Base-by-base conservation (phyloP, 176 grass and related monocot genomes). In the Zoysia pacifica region DNA sequence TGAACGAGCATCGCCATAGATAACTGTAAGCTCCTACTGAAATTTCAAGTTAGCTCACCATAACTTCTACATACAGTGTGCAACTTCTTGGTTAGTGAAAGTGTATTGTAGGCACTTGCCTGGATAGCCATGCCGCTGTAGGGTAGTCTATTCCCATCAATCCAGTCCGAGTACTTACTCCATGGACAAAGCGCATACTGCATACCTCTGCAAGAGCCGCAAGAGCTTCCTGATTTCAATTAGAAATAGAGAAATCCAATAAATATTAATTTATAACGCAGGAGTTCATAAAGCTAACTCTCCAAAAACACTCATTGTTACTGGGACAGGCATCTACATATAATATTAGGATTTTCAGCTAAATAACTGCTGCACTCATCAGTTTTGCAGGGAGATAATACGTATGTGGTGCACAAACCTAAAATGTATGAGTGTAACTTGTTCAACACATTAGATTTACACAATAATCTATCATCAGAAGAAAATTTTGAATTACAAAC, bases 171-270 rank as follows among this genome's bases (percentile, higher is more conserved):
- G 90, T 79, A 79, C 83, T 64, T 67, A 94, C 58, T 83, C 95
- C 95, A 73, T 98, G 93, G 20, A 98, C 90, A 89, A 94, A 98
- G 18, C 92, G 87, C 95, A 98, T 93, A 87, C 95, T 93, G 75
- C 83, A 90, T 67, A 98, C 75, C 67, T 94, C 95, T 69, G 90
- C 92, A 72, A 98, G 92, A 56, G 92, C 86, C 68, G 92, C 92
- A 76, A 98, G 63, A 83, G 86, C 85, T 83, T 77, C 77, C 90
- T 98, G 71, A 78, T 69, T 53, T 28, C 18, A 75, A 85, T 75
- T 65, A 76, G 54, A 87, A 78, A 49, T 61, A 82, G 39, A 76
- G 28, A 0, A 71, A 55, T 42, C 40, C 56, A 65, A 45, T 20
- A 76, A 68, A 56, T 81, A 46, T 84, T 73, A 70, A 20, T 41